Conservation (phyloP, 2,329 filamentous ascomycete species). For the Fusarium sp. region DNA sequence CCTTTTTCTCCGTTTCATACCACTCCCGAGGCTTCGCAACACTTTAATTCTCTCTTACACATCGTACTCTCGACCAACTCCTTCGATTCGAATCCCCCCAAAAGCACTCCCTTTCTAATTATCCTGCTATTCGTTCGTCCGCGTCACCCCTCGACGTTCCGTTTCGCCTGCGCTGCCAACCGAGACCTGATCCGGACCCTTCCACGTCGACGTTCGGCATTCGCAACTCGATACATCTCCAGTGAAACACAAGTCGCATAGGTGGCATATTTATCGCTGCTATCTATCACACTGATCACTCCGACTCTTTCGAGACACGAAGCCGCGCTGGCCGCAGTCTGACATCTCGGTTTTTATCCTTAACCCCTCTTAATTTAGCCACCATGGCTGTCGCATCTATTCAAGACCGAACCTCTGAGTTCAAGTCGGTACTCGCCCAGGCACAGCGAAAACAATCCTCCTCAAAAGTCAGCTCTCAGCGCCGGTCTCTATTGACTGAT, state of each 20-base stretch:
- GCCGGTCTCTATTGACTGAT: conserved; percentile 80
- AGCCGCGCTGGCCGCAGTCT: conserved; percentile 50
- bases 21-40: not conserved
- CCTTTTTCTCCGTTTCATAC: conserved; percentile 18
- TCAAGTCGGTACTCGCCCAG: conserved; percentile 88
- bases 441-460: conserved; percentile 82
- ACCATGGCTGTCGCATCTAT: conserved; percentile 77
- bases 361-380: conserved; percentile 31
- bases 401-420: conserved; percentile 96
- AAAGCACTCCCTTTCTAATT: conserved; percentile 24
- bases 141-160: conserved; percentile 18
- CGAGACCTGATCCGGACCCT: conserved; percentile 29
- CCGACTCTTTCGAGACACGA: conserved; percentile 30
- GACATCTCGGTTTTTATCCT: conserved; percentile 27
- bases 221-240: not conserved
- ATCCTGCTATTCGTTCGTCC: conserved; percentile 26
- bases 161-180: conserved; percentile 16
- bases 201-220: conserved; percentile 11
- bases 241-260: conserved; percentile 15
- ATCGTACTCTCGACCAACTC: conserved; percentile 8
- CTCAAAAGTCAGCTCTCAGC: conserved; percentile 80
- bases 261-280: conserved; percentile 4
- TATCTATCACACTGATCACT: not conserved
- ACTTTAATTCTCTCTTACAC: conserved; percentile 11
- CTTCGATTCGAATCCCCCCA: conserved; percentile 5